phyloP scores from a whole-genome alignment of 257 asterid species.

The Cordia subcordata region DNA sequence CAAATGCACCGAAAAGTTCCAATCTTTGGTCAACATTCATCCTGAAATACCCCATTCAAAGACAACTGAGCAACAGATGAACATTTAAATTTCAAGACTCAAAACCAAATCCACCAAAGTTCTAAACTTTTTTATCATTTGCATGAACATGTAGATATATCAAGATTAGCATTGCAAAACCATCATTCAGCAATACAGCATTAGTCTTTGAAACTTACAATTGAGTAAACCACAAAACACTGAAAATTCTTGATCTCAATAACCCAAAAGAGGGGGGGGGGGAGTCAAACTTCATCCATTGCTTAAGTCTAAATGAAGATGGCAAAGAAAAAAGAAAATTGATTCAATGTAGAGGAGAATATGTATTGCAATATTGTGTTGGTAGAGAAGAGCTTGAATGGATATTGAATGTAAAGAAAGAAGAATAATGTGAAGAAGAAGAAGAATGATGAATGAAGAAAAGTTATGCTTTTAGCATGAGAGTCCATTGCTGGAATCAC shows the following conservation, averaged over 20 bases:
- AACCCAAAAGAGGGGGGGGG: not conserved
- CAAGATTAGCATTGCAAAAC: not conserved
- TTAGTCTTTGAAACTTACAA: not conserved
- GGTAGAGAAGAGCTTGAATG: constrained; percentile 21
- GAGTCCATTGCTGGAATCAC: constrained; percentile 56
- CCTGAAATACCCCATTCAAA: not conserved
- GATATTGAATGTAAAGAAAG: constrained; percentile 17
- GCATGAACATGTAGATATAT: too few relatives aligned
- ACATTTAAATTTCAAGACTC: not conserved
- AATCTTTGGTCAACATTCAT: not conserved
- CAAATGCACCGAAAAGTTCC: not conserved
- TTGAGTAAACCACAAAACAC: not conserved
- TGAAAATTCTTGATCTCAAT: constrained; percentile 3
- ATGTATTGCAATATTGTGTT: constrained; percentile 2
- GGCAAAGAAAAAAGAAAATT: not conserved
- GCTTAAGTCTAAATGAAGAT: not conserved
- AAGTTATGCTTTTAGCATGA: constrained; percentile 51
- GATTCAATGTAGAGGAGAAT: constrained; percentile 2
- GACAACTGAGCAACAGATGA: not conserved
- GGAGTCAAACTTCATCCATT: constrained; percentile 2
- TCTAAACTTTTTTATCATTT: not conserved
- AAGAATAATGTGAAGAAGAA: constrained; percentile 12
- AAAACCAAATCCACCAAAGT: not conserved
- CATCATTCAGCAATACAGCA: not conserved
- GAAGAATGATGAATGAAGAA: constrained; percentile 36